Conservation (phyloP, 2,329 filamentous ascomycete species). For the Exophiala oligosperma region DNA sequence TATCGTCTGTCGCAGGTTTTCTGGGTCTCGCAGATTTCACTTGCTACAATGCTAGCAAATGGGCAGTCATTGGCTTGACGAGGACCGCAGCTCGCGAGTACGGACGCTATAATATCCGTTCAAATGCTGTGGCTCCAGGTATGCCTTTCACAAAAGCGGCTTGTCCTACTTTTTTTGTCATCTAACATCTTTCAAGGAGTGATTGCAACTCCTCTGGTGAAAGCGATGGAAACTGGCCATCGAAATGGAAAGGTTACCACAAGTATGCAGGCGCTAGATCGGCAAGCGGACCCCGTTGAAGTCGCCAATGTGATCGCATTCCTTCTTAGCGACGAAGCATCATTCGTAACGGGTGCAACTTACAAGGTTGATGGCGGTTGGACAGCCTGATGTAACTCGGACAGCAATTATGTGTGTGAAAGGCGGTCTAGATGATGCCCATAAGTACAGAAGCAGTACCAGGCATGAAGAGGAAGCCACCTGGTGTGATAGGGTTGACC, state of each 20-base stretch:
- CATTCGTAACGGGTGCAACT: conserved; percentile 48
- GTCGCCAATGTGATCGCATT: conserved; percentile 48
- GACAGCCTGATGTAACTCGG: conserved; percentile 23
- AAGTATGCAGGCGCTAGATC: conserved; percentile 28
- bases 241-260: background rate
- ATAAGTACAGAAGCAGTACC: no score
- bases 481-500: no score
- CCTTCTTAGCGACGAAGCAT: conserved; percentile 46
- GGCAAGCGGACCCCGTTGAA: conserved; percentile 36
- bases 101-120: conserved; percentile 1
- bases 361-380: conserved; percentile 51
- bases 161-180: background rate
- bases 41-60: conserved; percentile 46
- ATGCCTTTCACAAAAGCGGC: no score
- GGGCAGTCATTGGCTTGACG: conserved; percentile 45
- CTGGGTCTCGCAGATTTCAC: conserved; percentile 37
- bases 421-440: no score
- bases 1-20: conserved; percentile 28
- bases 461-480: no score
- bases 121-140: conserved; percentile 11
- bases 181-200: background rate
- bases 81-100: conserved; percentile 39
- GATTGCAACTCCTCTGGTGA: conserved; percentile 11
- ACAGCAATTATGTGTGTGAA: no score
- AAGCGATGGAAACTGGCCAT: background rate